Evolutionary conservation across 75 land plant genomes (phyloP), one percentile per base, ranked within the genome.

Genomic region (Pinus taeda): DNA sequence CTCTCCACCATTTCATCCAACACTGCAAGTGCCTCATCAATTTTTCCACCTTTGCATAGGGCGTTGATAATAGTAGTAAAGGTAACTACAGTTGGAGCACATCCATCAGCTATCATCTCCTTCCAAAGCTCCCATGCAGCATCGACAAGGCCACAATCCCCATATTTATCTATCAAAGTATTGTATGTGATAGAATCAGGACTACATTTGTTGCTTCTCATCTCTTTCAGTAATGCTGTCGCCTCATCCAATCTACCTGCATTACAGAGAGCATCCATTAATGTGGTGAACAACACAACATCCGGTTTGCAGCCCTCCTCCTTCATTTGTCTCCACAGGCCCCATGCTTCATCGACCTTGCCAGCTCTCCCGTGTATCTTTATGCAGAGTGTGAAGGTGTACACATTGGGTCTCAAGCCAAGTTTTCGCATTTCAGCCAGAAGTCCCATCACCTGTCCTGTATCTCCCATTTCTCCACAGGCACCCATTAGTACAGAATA

Each of bases 401-500:
- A 85, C 12, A 87, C 81, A 82, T 93, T 93, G 3, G 93, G 98
- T 83, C 62, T 80, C 77, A 91, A 88, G 7, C 94, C 95, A 76
- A 79, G 66, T 14, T 72, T 76, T 69, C 88, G 83, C 93, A 94
- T 88, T 65, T 92, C 91, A 37, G 85, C 55, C 39, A 89, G 37
- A 66, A 90, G 81, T 24, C 33, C 60, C 77, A 87, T 70, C 42
- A 89, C 89, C 20, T 78, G 80, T 14, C 84, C 85, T 26, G 75
- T 55, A 70, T 85, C 81, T 56, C 91, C 88, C 73, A 76, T 79
- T 80, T 85, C 92, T 45, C 97, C 94, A 17, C 71, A 67, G 24
- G 92, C 90, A 30, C 85, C 87, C 90, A 94, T 87, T 13, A 94
- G 88, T 12, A 89, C 86, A 55, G 91, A 90, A 67, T 86, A 94